phyloP scores from a whole-genome alignment of 345 rosid genomes.

The Lepidium sativum region DNA sequence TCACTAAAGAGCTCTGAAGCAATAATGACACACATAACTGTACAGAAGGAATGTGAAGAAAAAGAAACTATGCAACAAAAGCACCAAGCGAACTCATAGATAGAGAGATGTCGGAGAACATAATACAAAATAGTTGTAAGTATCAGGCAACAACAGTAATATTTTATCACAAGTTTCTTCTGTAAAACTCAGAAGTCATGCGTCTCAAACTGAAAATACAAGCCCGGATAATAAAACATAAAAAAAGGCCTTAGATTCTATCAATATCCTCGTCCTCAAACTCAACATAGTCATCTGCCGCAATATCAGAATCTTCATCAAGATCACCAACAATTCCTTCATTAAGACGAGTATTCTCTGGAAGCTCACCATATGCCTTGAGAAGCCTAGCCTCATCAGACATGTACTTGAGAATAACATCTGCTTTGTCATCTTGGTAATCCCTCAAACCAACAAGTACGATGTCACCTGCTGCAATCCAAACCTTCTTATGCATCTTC shows the following conservation, averaged over 20 bases:
- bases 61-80: neutral
- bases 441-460: constrained; percentile 71
- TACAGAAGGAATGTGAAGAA: neutral
- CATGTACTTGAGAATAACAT: constrained; percentile 76
- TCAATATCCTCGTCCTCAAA: constrained; percentile 79
- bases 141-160: constrained; percentile 12
- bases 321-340: constrained; percentile 63
- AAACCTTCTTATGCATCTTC: constrained; percentile 84
- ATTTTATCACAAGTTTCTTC: neutral
- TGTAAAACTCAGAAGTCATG: constrained; percentile 13
- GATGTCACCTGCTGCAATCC: constrained; percentile 82
- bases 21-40: neutral
- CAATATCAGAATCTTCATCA: constrained; percentile 48
- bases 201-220: constrained; percentile 15
- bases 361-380: constrained; percentile 76
- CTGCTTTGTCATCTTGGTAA: constrained; percentile 80
- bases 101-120: neutral
- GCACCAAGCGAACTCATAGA: neutral
- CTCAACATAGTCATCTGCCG: constrained; percentile 56
- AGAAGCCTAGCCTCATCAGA: constrained; percentile 75
- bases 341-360: constrained; percentile 56
- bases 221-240: neutral
- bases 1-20: neutral
- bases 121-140: neutral
- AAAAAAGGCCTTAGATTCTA: constrained; percentile 39